Evolutionary conservation across 2,329 filamentous ascomycete species (phyloP).

Genomic region (Penicillium hesseltinei): DNA sequence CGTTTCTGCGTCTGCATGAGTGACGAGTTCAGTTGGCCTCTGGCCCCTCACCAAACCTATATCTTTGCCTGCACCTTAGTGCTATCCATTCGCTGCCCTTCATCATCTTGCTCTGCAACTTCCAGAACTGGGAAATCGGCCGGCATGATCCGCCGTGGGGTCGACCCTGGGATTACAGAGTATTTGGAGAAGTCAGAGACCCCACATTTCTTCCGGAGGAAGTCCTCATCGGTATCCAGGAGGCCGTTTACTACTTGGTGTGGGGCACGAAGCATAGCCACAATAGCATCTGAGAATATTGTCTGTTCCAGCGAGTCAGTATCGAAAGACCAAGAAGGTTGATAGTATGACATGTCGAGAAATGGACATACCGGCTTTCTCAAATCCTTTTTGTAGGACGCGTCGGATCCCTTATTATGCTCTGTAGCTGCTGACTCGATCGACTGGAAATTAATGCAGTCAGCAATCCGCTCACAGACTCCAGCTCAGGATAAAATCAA

Average conservation of each 20-base stretch:
- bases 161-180: constrained; percentile 61
- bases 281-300: constrained; percentile 77
- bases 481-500: not conserved
- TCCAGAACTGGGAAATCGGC: constrained; percentile 63
- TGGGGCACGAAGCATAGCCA: constrained; percentile 66
- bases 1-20: not conserved
- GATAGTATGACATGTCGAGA: not conserved
- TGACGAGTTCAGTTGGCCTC: not conserved
- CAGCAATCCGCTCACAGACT: not conserved
- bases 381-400: constrained; percentile 56
- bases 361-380: constrained; percentile 53
- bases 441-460: constrained; percentile 41
- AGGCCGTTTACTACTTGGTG: constrained; percentile 65
- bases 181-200: constrained; percentile 72
- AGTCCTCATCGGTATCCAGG: constrained; percentile 77
- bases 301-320: constrained; percentile 35
- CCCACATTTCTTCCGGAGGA: constrained; percentile 62
- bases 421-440: constrained; percentile 75
- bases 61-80: constrained; percentile 37
- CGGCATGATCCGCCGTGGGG: constrained; percentile 77
- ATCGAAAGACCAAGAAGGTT: not conserved
- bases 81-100: constrained; percentile 71
- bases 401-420: constrained; percentile 47
- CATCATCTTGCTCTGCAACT: constrained; percentile 76
- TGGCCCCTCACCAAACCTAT: constrained; percentile 3